These are phyloP conservation scores for Orobanche coerulescens DNA, from an alignment of 257 asterid species.

Conservation along the genomic window DNA sequence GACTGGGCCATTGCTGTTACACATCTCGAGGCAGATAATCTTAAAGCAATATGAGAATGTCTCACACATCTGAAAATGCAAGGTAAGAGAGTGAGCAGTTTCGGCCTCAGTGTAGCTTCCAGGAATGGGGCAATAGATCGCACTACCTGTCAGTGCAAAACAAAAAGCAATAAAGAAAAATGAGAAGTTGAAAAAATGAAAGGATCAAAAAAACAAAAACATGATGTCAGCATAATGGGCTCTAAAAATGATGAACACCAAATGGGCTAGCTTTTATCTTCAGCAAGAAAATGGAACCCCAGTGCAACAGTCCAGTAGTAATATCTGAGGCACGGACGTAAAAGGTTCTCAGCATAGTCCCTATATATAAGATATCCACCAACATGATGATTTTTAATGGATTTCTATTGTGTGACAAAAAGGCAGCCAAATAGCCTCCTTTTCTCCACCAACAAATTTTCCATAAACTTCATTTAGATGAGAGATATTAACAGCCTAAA, in stretches of 20 bases:
- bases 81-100: slow-evolving; percentile 75
- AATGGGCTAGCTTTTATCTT: not conserved
- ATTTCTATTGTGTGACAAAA: not conserved
- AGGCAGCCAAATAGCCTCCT: not conserved
- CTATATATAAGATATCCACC: not conserved
- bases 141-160: slow-evolving; percentile 53
- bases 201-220: not conserved
- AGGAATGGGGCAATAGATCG: slow-evolving; percentile 82
- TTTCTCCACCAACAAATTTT: not conserved
- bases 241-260: not conserved
- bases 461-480: not conserved
- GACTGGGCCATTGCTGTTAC: slow-evolving; percentile 89
- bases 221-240: no score
- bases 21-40: slow-evolving; percentile 91
- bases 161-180: slow-evolving; percentile 6
- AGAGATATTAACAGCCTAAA: not conserved
- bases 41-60: slow-evolving; percentile 83
- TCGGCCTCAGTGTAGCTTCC: slow-evolving; percentile 58
- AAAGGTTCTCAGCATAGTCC: not conserved
- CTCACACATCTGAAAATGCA: slow-evolving; percentile 90
- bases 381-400: not conserved
- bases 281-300: slow-evolving; percentile 3
- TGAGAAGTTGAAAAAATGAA: not conserved
- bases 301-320: not conserved
- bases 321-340: not conserved